These are phyloP conservation scores for Solanum hybrid DNA, from an alignment of 305 asterid species.

Conservation along the genomic window DNA sequence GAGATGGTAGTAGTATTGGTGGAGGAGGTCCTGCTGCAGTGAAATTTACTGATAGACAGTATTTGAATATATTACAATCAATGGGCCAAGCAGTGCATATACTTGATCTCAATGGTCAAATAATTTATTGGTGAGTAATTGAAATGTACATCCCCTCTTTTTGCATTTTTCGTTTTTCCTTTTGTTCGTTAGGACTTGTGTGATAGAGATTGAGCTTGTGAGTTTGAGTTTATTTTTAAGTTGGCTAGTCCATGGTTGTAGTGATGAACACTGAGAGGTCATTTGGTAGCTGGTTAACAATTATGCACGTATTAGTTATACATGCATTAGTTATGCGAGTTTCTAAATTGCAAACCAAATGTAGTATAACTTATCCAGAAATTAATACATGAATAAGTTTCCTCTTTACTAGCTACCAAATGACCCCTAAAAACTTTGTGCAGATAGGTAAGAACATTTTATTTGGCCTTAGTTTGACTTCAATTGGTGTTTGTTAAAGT, in stretches of 20 bases:
- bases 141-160: not conserved
- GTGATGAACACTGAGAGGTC: not conserved
- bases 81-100: conserved; percentile 86
- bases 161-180: not conserved
- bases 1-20: not conserved
- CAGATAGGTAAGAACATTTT: not conserved
- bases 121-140: conserved; percentile 77
- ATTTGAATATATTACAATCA: conserved; percentile 79
- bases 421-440: not conserved
- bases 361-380: not conserved
- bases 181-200: not conserved
- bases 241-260: not conserved
- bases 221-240: not conserved
- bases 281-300: not conserved
- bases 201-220: not conserved
- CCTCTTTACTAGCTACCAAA: not conserved
- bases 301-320: not conserved
- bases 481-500: not conserved
- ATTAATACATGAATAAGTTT: not conserved
- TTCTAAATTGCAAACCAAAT: not conserved
- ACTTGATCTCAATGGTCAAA: conserved; percentile 43
- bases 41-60: conserved; percentile 62
- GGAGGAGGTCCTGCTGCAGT: conserved; percentile 39
- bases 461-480: not conserved
- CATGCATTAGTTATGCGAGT: not conserved